A percentile compares a stretch with the other conserved stretches of the same genome.
Evolutionary conservation across 2,329 filamentous ascomycete species (phyloP).

Genomic region (Aspergillus intermedius): DNA sequence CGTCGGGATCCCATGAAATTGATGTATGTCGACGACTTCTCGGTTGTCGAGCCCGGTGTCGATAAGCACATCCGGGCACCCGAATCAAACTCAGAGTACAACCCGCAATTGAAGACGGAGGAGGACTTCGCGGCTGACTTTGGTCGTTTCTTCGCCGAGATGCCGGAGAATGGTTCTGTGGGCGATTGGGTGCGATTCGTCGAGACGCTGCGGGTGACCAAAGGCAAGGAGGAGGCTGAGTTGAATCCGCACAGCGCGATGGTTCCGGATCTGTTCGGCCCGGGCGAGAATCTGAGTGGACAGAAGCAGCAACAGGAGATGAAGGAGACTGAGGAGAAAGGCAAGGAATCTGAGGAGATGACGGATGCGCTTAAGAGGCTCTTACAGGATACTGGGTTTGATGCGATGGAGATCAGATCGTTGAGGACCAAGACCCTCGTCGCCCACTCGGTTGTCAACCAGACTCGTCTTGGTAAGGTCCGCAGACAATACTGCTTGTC

Average conservation of each 20-base stretch:
- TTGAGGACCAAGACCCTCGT: constrained; percentile 69
- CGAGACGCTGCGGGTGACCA: constrained; percentile 45
- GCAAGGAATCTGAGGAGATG: constrained; percentile 26
- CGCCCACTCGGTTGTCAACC: constrained; percentile 70
- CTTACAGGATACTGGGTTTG: constrained; percentile 53
- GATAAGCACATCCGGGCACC: constrained; percentile 59
- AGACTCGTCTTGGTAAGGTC: constrained; percentile 95
- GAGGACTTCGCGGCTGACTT: constrained; percentile 58
- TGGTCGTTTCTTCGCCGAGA: constrained; percentile 40
- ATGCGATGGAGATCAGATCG: constrained; percentile 38
- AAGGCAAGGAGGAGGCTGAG: constrained; percentile 46
- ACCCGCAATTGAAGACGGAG: constrained; percentile 55
- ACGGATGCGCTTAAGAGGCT: constrained; percentile 43
- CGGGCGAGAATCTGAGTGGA: constrained; percentile 29
- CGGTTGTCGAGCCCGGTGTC: constrained; percentile 66
- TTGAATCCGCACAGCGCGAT: constrained; percentile 44
- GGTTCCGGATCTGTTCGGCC: constrained; percentile 47
- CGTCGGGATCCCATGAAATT: constrained; percentile 67
- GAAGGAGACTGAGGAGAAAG: constrained; percentile 23
- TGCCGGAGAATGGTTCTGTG: constrained; percentile 46
- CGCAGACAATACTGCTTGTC: constrained; percentile 66
- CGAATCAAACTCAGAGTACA: constrained; percentile 48
- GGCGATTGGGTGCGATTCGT: constrained; percentile 38
- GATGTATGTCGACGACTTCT: constrained; percentile 76
- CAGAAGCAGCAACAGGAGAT: constrained; percentile 20